Evolutionary conservation across 257 asterid species (phyloP), one percentile per base, ranked within the genome.

Genomic region (Solanum acaule): DNA sequence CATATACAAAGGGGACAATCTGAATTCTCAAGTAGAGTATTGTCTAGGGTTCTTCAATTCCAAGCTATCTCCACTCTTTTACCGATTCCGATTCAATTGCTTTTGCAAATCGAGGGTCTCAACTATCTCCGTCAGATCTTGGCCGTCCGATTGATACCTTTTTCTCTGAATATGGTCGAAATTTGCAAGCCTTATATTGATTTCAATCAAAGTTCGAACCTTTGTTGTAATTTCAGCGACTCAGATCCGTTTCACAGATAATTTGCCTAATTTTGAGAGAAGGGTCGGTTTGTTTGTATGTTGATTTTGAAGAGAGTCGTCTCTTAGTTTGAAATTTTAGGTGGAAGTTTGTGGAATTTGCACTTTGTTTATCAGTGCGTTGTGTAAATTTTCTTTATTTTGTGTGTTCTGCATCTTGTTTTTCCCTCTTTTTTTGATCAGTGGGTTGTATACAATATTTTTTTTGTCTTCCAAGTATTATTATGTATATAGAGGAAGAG

Each of bases 401-500:
- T 5, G 77, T 61, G 78, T 46, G 79, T 9, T 65, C 78, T 85
- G 56, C 6, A 67, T 38, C 34, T 23, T 85, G 23, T 40, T 40
- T 37, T 6, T n/a, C 33, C 56, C 85, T 79, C 38, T 44, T 44
- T 44, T 27, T 82, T 3, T 6, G 68, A 87, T 87, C 83, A 81
- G 88, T 77, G 59, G 38, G 84, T 29, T 27, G 67, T 44, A 10
- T 25, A 79, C 0, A 9, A 14, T 3, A 0, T 3, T 14, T 44
- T 14, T 25, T 27, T 44, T 9, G 6, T 7, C 25, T 65, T 49
- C 46, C 56, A 83, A 89, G 85, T 37, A 11, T 87, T 59, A 89
- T 85, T 76, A 94, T 94, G 97, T 85, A 86, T 88, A 91, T 94
- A 86, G 92, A 93, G 88, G 97, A 92, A 88, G 31, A 89, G 61